Percentiles rank a stretch among this genome's conserved stretches.
Evolutionary conservation across 768 basidiomycete species (phyloP).

Genomic region (Mycena kentingensis): DNA sequence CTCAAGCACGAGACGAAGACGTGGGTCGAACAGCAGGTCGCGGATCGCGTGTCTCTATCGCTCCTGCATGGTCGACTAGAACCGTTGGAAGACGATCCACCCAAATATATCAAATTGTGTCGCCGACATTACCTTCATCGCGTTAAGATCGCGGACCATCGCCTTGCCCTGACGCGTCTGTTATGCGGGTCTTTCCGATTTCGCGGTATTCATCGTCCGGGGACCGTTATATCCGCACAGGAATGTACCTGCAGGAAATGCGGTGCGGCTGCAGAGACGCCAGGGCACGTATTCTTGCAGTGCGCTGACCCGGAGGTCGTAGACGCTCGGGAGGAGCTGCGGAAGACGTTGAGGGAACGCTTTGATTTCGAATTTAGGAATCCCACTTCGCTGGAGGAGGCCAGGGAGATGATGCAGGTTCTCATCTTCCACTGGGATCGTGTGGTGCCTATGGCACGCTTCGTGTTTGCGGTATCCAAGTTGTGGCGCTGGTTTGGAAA

Average conservation of each 20-base stretch:
- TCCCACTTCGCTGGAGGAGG: too few relatives aligned
- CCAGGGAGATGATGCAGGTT: too few relatives aligned
- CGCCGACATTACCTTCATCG: slow-evolving; percentile 5
- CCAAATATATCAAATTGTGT: neutral
- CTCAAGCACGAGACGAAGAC: neutral
- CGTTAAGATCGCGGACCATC: neutral
- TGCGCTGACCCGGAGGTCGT: neutral
- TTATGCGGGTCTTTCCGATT: slow-evolving; percentile 1
- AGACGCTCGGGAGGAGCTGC: neutral
- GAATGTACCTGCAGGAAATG: neutral
- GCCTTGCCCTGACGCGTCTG: slow-evolving; percentile 2
- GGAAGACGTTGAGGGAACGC: too few relatives aligned
- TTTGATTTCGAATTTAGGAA: too few relatives aligned
- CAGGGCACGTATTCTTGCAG: slow-evolving; percentile 7
- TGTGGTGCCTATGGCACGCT: too few relatives aligned
- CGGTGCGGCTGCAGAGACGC: neutral
- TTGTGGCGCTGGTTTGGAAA: too few relatives aligned
- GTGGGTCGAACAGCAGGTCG: neutral
- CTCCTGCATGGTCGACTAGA: neutral
- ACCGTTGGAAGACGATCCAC: neutral
- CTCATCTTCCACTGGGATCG: too few relatives aligned
- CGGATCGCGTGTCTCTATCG: neutral
- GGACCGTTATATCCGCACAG: neutral
- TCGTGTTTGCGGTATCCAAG: too few relatives aligned
- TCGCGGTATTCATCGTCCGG: neutral